phyloP scores from a whole-genome alignment of 345 rosid species.

The Lepidium aucheri region DNA sequence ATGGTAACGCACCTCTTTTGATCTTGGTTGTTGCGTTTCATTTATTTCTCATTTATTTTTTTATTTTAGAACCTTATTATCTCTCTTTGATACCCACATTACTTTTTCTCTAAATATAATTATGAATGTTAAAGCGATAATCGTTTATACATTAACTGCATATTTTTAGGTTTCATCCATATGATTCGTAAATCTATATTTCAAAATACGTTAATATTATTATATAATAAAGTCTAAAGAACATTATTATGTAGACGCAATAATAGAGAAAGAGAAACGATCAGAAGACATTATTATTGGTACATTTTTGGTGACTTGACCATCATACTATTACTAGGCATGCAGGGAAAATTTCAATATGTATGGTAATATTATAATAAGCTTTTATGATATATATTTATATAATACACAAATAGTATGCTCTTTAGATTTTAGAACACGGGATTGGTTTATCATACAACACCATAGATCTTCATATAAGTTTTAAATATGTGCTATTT shows the following conservation, averaged over 20 bases:
- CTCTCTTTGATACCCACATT: not conserved
- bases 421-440: no score
- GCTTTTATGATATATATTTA: no score
- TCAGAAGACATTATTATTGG: slow-evolving; percentile 15
- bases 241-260: slow-evolving; percentile 21
- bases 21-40: slow-evolving; percentile 20
- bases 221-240: not conserved
- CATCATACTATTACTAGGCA: slow-evolving; percentile 8
- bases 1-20: slow-evolving; percentile 28
- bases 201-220: not conserved
- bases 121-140: not conserved
- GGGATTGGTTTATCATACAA: no score
- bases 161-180: not conserved
- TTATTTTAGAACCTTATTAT: not conserved
- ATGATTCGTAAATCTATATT: not conserved
- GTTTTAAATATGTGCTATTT: no score
- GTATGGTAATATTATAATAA: not conserved
- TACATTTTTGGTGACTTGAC: not conserved
- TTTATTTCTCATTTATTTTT: slow-evolving; percentile 12
- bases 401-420: no score
- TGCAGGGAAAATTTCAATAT: not conserved
- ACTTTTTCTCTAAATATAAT: not conserved
- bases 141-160: not conserved
- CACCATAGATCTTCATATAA: no score
- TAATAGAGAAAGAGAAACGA: slow-evolving; percentile 9